Percentiles rank a stretch among this genome's conserved stretches.
Evolutionary conservation across 371 early-diverging fungal genomes (phyloP).

Genomic region (Mortierella sp.): DNA sequence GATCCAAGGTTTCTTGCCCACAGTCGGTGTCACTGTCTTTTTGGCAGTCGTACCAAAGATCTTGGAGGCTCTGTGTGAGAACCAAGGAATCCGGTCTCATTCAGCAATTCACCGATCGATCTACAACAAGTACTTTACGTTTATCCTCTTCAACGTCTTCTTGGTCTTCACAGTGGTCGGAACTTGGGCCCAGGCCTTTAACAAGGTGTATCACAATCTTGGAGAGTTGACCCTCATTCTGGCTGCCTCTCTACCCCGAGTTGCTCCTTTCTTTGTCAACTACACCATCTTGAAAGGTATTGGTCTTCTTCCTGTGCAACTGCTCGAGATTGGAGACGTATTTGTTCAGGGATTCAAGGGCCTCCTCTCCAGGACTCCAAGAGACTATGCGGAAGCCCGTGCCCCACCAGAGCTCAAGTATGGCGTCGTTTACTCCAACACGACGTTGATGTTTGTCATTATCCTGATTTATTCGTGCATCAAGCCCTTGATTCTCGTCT

Average conservation of each 20-base stretch:
- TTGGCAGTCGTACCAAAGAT: conserved; percentile 73
- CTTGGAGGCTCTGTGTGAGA: conserved; percentile 66
- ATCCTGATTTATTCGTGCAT: conserved; percentile 89
- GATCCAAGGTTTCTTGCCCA: conserved; percentile 69
- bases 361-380: conserved; percentile 73
- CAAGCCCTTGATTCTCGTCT: conserved; percentile 85
- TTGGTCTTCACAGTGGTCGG: conserved; percentile 85
- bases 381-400: conserved; percentile 69
- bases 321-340: conserved; percentile 72
- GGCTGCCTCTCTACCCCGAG: conserved; percentile 59
- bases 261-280: conserved; percentile 83
- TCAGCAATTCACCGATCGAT: conserved; percentile 74
- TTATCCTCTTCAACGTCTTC: conserved; percentile 88
- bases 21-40: conserved; percentile 65
- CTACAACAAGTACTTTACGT: conserved; percentile 85
- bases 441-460: conserved; percentile 81
- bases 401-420: conserved; percentile 53
- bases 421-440: conserved; percentile 74
- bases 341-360: conserved; percentile 56
- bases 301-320: conserved; percentile 70
- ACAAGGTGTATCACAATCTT: conserved; percentile 64
- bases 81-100: conserved; percentile 67
- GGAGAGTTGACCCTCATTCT: conserved; percentile 36
- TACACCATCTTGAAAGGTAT: conserved; percentile 76
- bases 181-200: conserved; percentile 77